phyloP scores from a whole-genome alignment of 2,329 filamentous ascomycete genomes.

The Chrysoporthe cubensis region DNA sequence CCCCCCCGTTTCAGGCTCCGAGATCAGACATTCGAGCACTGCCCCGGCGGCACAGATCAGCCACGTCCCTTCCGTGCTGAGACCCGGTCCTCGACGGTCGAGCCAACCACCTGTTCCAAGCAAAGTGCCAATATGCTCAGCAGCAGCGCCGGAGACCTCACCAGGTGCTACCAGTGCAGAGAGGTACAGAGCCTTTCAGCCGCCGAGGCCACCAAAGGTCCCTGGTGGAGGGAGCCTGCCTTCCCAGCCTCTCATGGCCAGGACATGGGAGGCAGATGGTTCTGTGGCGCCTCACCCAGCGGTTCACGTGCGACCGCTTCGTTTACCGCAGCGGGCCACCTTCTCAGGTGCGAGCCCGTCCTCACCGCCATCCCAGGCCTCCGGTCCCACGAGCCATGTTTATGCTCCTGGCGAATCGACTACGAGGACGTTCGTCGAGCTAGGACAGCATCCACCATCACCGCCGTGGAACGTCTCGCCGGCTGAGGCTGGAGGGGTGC shows the following conservation, averaged over 20 bases:
- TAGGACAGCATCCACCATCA: not conserved
- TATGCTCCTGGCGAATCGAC: not conserved
- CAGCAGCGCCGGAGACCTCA: not conserved
- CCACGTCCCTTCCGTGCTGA: constrained; percentile 19
- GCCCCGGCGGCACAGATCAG: not conserved
- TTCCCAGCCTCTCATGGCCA: not conserved
- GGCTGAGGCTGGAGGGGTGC: not conserved
- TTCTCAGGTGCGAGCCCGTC: not conserved
- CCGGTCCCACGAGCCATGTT: not conserved
- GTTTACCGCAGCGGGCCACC: not conserved
- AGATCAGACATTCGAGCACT: not conserved
- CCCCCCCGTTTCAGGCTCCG: constrained; percentile 6
- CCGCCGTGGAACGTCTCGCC: not conserved
- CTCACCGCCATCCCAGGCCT: not conserved
- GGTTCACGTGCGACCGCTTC: not conserved
- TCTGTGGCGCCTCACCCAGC: not conserved
- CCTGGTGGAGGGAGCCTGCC: not conserved
- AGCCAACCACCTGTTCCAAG: constrained; percentile 3
- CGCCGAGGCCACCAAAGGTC: not conserved
- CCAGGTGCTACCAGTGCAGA: not conserved
- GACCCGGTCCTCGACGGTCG: constrained; percentile 26
- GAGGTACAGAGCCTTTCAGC: constrained; percentile 4
- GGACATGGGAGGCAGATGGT: not conserved
- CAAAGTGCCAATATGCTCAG: not conserved
- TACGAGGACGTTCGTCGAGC: not conserved